Conservation (phyloP, 2,329 filamentous ascomycete genomes). For the Ascochyta koolunga region DNA sequence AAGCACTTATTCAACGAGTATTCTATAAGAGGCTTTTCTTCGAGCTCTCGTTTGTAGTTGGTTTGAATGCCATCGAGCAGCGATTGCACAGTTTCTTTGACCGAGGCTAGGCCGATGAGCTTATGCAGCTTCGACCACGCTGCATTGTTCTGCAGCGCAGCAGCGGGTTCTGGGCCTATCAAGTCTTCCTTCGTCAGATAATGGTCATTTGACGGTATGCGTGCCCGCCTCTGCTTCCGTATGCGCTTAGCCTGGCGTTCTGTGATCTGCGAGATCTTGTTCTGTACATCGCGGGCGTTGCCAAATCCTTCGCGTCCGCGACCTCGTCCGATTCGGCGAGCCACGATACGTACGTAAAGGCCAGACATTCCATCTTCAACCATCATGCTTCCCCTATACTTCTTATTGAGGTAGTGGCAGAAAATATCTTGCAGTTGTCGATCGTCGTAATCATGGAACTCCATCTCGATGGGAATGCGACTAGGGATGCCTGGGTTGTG, state of each 20-base stretch:
- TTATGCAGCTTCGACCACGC: slow-evolving; percentile 65
- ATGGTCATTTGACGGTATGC: slow-evolving; percentile 60
- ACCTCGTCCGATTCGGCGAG: slow-evolving; percentile 65
- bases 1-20: slow-evolving; percentile 73
- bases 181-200: slow-evolving; percentile 70
- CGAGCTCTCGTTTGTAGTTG: slow-evolving; percentile 71
- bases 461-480: slow-evolving; percentile 69
- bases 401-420: slow-evolving; percentile 58
- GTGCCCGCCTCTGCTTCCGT: slow-evolving; percentile 51
- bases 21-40: slow-evolving; percentile 64
- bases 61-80: slow-evolving; percentile 66
- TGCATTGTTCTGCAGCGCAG: slow-evolving; percentile 57
- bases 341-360: slow-evolving; percentile 68
- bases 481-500: slow-evolving; percentile 75
- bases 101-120: slow-evolving; percentile 64
- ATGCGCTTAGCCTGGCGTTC: slow-evolving; percentile 66
- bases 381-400: slow-evolving; percentile 62
- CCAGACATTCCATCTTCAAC: slow-evolving; percentile 65
- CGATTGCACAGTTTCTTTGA: slow-evolving; percentile 66
- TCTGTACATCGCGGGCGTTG: slow-evolving; percentile 74
- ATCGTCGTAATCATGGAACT: slow-evolving; percentile 73
- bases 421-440: slow-evolving; percentile 69
- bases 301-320: slow-evolving; percentile 72
- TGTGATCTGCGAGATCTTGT: slow-evolving; percentile 60
- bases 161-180: slow-evolving; percentile 70